Base-by-base conservation (phyloP, 257 asterid genomes). In the Parsonsia alboflavescens region DNA sequence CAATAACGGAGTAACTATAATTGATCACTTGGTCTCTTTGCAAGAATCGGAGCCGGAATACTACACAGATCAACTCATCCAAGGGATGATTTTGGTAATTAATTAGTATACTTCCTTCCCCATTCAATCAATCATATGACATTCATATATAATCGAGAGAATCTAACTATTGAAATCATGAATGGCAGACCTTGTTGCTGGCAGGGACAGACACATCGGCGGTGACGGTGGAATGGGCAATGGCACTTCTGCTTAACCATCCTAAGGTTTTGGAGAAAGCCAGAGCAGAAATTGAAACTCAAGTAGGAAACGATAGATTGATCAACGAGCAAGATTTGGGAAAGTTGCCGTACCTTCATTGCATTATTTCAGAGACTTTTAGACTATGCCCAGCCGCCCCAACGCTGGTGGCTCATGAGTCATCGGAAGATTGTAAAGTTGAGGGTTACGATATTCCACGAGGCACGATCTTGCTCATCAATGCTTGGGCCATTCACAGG, bases 401-500 rank as follows among this genome's bases (percentile, higher is more conserved):
- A 5, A 0, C 87, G 57, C 80, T 89, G 2, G 50, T 89, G 8
- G 88, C 93, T 2, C 96, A 85, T 24, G 88, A 83, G 54, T 77
- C 97, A 21, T 85, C 92, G 0, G 82, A 50, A 0, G 86, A 88
- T 68, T 85, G 89, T 75, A 84, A 68, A 52, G 53, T 91, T 10
- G 87, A 79, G 0, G 93, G 90, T 6, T 88, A 86, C 57, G 82
- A 88, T 68, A 26, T 91, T 13, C 91, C 97, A 0, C 64, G 53
- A 0, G 91, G 87, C 69, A 84, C 96, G 1, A 84, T 89, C 49
- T 21, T 91, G 71, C 33, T 81, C 9, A 90, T 84, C 39, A 91
- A 91, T 36, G 93, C 92, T 0, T 91, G 96, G 96, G 86, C 89
- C 70, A 77, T 91, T 28, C 97, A 89, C 45, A 69, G 93, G 73